phyloP scores from a whole-genome alignment of 2,329 filamentous ascomycete species.

The Talaromyces rugulosus region DNA sequence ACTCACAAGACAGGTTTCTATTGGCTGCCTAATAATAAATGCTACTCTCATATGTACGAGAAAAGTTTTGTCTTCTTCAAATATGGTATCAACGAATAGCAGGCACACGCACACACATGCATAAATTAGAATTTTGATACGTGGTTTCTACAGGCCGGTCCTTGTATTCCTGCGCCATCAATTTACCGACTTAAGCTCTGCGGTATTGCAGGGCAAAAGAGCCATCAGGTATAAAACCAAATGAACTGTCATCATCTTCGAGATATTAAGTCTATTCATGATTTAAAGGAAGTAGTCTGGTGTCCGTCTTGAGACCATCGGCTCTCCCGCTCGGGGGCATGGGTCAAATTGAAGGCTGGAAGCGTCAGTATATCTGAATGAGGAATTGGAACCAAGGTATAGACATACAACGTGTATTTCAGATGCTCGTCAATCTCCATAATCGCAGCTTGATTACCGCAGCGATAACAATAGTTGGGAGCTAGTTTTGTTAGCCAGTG shows the following conservation, averaged over 20 bases:
- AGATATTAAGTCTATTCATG: slow-evolving; percentile 22
- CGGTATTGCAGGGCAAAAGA: slow-evolving; percentile 1
- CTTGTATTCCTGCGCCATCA: slow-evolving; percentile 4
- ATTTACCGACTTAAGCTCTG: neutral
- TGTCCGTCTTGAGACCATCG: slow-evolving; percentile 96
- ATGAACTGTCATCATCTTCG: slow-evolving; percentile 9
- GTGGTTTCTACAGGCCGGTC: slow-evolving; percentile 5
- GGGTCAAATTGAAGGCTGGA: slow-evolving; percentile 96
- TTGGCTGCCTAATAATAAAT: neutral
- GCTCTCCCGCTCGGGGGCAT: slow-evolving; percentile 93
- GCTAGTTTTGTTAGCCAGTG: slow-evolving; percentile 43
- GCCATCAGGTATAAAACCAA: slow-evolving; percentile 11
- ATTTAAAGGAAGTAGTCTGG: slow-evolving; percentile 94
- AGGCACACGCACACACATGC: slow-evolving; percentile 5
- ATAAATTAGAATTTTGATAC: slow-evolving; percentile 7
- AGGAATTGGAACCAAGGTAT: neutral
- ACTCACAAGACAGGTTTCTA: neutral
- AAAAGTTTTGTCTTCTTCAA: neutral
- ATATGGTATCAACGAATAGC: slow-evolving; percentile 7
- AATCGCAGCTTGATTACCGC: slow-evolving; percentile 98
- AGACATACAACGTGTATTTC: slow-evolving; percentile 96
- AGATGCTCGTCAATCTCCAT: slow-evolving; percentile 99
- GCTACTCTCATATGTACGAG: slow-evolving; percentile 5
- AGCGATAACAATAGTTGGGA: slow-evolving; percentile 96
- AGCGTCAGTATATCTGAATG: slow-evolving; percentile 9